These are phyloP conservation scores for Beauveria sp. DNA, from an alignment of 2,329 filamentous ascomycete genomes.

Conservation along the genomic window DNA sequence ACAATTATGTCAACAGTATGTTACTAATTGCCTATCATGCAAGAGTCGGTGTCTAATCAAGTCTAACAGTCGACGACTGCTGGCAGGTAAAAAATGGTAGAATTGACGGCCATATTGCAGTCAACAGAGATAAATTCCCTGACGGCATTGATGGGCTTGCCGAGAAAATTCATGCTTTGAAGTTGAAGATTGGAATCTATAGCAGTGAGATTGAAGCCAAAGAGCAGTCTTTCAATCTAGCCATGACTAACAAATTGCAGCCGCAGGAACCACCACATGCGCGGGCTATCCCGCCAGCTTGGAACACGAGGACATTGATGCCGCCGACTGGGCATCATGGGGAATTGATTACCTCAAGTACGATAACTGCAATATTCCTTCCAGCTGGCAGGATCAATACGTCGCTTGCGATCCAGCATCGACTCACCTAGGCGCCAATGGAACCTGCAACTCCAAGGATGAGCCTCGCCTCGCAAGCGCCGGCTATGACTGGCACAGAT, in stretches of 20 bases:
- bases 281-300: slow-evolving; percentile 37
- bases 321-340: slow-evolving; percentile 49
- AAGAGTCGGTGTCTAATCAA: background rate
- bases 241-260: background rate
- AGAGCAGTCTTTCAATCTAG: background rate
- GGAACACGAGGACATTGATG: slow-evolving; percentile 50
- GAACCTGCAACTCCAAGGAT: slow-evolving; percentile 16
- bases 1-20: slow-evolving; percentile 45
- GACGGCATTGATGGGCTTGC: slow-evolving; percentile 48
- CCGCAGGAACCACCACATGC: slow-evolving; percentile 16
- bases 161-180: slow-evolving; percentile 44
- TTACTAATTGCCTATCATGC: too few species aligned
- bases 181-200: slow-evolving; percentile 58
- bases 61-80: slow-evolving; percentile 47
- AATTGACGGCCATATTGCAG: slow-evolving; percentile 37
- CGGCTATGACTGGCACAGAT: slow-evolving; percentile 42
- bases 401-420: background rate
- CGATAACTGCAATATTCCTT: slow-evolving; percentile 7
- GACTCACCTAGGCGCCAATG: background rate
- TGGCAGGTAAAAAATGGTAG: slow-evolving; percentile 38
- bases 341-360: slow-evolving; percentile 39
- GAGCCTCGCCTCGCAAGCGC: slow-evolving; percentile 30
- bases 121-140: slow-evolving; percentile 46
- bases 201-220: slow-evolving; percentile 19
- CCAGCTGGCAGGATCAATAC: slow-evolving; percentile 1